These are phyloP conservation scores for Dactylellina parvicollis DNA, from an alignment of 2,329 filamentous ascomycete genomes.

Conservation along the genomic window DNA sequence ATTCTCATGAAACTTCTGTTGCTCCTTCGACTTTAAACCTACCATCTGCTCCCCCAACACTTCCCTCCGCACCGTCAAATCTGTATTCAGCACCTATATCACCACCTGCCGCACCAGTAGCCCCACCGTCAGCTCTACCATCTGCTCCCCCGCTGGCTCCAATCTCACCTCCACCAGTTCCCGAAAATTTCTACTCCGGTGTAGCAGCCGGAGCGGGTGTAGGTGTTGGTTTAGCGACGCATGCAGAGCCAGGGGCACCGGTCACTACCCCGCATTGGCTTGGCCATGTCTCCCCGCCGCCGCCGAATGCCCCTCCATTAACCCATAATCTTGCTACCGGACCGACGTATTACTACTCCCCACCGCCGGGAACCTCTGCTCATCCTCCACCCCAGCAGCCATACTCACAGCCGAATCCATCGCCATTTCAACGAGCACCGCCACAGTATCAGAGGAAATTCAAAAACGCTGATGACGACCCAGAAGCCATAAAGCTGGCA, in stretches of 20 bases:
- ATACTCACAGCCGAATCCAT: conserved; percentile 63
- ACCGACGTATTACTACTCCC: conserved; percentile 24
- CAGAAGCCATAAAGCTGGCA: conserved; percentile 79
- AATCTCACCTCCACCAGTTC: conserved; percentile 16
- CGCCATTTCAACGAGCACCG: conserved; percentile 36
- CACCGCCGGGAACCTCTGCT: conserved; percentile 2
- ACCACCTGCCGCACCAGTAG: not conserved
- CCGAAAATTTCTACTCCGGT: conserved; percentile 32
- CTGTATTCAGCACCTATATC: conserved; percentile 1
- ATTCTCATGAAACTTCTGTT: conserved; percentile 58
- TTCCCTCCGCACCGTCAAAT: conserved; percentile 49
- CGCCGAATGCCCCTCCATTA: conserved; percentile 12
- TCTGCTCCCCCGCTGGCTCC: conserved; percentile 25
- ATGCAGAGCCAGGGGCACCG: conserved; percentile 17
- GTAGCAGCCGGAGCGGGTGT: conserved; percentile 22
- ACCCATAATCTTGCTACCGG: conserved; percentile 6
- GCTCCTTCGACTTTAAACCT: conserved; percentile 48
- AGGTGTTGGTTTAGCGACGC: conserved; percentile 19
- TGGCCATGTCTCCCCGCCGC: conserved; percentile 27
- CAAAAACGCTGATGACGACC: conserved; percentile 65
- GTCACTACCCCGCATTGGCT: conserved; percentile 35
- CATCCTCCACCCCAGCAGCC: conserved; percentile 21
- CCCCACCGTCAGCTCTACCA: conserved; percentile 3
- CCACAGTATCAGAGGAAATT: conserved; percentile 58
- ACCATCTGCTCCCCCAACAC: conserved; percentile 56